Percentiles rank a stretch among this genome's conserved stretches.
Evolutionary conservation across 2,329 filamentous ascomycete species (phyloP).

Genomic region (Fusarium paranaense): DNA sequence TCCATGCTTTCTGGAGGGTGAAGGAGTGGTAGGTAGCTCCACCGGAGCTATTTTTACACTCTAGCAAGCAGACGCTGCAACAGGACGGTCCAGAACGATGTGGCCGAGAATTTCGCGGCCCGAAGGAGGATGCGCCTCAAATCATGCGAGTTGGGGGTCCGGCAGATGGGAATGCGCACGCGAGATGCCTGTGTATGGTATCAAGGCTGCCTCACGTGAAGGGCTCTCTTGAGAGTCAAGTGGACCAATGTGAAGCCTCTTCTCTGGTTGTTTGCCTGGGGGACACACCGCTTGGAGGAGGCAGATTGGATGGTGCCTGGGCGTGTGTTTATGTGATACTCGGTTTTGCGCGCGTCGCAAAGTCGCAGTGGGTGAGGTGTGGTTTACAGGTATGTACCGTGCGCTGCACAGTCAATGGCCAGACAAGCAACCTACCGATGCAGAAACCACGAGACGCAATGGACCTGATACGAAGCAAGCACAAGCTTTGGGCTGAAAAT

Average conservation of each 20-base stretch:
- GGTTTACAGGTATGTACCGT: neutral
- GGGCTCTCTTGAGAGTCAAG: neutral
- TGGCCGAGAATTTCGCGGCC: neutral
- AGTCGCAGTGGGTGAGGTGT: neutral
- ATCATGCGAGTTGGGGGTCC: neutral
- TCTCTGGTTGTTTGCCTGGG: neutral
- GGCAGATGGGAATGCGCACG: neutral
- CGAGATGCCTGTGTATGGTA: neutral
- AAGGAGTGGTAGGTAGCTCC: constrained; percentile 2
- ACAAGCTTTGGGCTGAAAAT: neutral
- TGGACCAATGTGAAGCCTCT: neutral
- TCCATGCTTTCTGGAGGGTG: constrained; percentile 36
- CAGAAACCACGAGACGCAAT: neutral
- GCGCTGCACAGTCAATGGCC: neutral
- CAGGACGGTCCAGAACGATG: neutral
- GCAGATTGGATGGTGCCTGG: neutral
- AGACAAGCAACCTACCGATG: neutral
- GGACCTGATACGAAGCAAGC: neutral
- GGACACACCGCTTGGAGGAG: neutral
- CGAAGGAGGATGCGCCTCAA: neutral
- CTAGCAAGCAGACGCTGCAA: neutral
- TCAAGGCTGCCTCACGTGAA: neutral
- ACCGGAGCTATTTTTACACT: constrained; percentile 13
- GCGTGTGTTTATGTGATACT: neutral
- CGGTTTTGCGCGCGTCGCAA: neutral